Base-by-base conservation (phyloP, 306 rosid genomes). In the Sicyos baderoa region DNA sequence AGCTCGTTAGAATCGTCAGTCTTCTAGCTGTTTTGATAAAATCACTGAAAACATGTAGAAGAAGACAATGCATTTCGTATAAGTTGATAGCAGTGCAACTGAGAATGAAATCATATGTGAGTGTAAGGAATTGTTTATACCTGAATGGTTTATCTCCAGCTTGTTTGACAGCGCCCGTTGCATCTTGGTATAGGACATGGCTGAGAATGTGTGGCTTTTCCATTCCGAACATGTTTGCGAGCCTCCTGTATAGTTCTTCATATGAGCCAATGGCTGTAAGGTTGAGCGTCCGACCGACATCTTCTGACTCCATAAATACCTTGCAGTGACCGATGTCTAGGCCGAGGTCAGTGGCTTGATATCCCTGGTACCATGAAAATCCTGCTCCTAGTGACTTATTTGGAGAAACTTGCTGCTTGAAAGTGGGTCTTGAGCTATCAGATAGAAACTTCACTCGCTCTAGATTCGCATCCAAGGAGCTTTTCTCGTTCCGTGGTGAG, bases 141-240 rank as follows among this genome's bases (percentile, higher is more conserved):
- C 97, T 82, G 82, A 89, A 93, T 40, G 97, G 96, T 79, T 93
- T 93, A 35, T 88, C 90, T 59, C 99, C 99, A 12, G 85, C 86
- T 78, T 78, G 87, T 77, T 85, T 93, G 14, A 88, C 78, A 63
- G 86, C 78, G 69, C 99, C 99, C 0, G 79, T 69, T 32, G 88
- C 77, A 69, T 90, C 97, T 44, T 80, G 89, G 80, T 88, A 93
- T 78, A 88, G 84, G n/a, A 93, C 96, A 68, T 72, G 96, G 73
- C 83, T 82, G 63, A 77, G 82, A 84, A 86, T 78, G 54, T 82
- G 82, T 49, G 89, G 83, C 63, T 82, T 82, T 81, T 88, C 97
- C 21, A 93, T 78, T 73, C 89, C 99, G 60, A 90, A 93, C 94
- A 93, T 88, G 80, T 79, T 85, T 57, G 89, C 85, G 6, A 93